Evolutionary conservation across 768 basidiomycete genomes (phyloP), one percentile per base, ranked within the genome.

Genomic region (Lyophyllum decastes): DNA sequence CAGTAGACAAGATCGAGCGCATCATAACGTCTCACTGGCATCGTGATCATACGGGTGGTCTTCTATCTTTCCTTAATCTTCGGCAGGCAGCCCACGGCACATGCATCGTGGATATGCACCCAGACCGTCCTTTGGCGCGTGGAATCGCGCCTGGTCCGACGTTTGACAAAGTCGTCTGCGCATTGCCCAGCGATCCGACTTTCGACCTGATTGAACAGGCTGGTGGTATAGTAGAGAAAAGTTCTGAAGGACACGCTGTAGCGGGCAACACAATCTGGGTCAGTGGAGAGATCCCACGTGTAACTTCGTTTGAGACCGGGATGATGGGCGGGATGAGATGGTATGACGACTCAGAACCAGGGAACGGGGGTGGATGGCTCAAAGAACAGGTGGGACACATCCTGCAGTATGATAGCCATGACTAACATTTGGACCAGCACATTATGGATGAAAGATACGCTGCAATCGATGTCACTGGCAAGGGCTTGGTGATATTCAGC

Each of bases 381-480:
- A 70, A 73, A 21, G 88, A 90, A 65, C 78, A 81, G 70, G 88
- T 86, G 54, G 47, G 64, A 45, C 40, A 12, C 44, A 12, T 48
- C 27, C 8, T 12, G 47, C 11, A 2, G 17, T 1, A 34, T 35
- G 51, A 41, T 26, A 41, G 21, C 19, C 22, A 16, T 26, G 27
- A 19, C 49, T 24, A 21, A 22, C 22, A 14, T 26, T 19, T 1
- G n/a, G 10, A 43, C n/a, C 12, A 93, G 89, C 78, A 87, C 49
- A 84, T 94, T 61, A 85, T 88, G 85, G 92, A 94, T 62, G 93
- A 94, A 67, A 78, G 93, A 22, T 94, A 93, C 66, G 85, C 82
- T 48, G 86, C 76, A 0, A 73, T 94, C 24, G 90, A 94, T 69
- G 87, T 94, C 0, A 76, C 78, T n/a, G 91, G 89, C 8, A 93